phyloP scores from a whole-genome alignment of 2,329 filamentous ascomycete species.

The Pseudohalonectria lignicola region DNA sequence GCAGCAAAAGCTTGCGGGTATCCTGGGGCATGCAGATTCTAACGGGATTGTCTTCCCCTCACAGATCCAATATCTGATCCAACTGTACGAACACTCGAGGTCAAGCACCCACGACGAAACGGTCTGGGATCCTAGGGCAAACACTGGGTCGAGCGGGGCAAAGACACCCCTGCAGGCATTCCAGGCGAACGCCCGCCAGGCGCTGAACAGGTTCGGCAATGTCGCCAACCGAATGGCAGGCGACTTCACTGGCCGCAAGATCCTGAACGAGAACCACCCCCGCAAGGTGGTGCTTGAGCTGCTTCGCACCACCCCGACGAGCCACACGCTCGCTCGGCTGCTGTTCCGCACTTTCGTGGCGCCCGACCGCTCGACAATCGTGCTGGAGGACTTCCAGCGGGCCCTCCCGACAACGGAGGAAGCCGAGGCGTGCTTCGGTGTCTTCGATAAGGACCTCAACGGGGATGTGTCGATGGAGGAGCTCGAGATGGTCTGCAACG shows the following conservation, averaged over 20 bases:
- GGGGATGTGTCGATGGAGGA: conserved; percentile 95
- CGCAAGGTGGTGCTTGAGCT: conserved; percentile 76
- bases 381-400: conserved; percentile 63
- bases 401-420: conserved; percentile 79
- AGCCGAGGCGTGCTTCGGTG: conserved; percentile 75
- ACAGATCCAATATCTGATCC: conserved; percentile 46
- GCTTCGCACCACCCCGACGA: conserved; percentile 58
- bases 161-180: conserved; percentile 67
- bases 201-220: conserved; percentile 71
- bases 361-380: conserved; percentile 66
- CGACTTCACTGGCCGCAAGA: conserved; percentile 75
- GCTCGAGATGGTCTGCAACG: conserved; percentile 83
- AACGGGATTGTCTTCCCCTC: too few species aligned
- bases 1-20: background rate
- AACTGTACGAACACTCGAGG: conserved; percentile 61
- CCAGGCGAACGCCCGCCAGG: conserved; percentile 63
- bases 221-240: conserved; percentile 79
- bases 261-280: conserved; percentile 59
- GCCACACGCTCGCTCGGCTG: conserved; percentile 76
- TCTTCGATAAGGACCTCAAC: conserved; percentile 96
- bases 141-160: conserved; percentile 37
- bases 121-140: conserved; percentile 28
- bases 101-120: conserved; percentile 51
- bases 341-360: conserved; percentile 77
- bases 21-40: background rate